Base-by-base conservation (phyloP, 345 rosid genomes). In the Laguncularia racemosa region DNA sequence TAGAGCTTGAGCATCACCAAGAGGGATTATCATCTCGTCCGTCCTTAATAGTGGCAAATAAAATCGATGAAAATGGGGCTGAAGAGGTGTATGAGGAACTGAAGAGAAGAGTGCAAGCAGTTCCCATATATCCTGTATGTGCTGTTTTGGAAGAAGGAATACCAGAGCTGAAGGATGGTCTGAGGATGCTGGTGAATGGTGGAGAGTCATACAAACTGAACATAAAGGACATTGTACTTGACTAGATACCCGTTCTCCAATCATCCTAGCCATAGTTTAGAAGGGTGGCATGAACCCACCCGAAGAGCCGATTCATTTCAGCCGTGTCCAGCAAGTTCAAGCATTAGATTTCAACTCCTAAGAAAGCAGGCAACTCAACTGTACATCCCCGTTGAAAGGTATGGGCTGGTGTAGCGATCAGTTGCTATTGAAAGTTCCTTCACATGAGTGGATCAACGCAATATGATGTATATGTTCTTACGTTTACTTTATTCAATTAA, bases 101-200 rank as follows among this genome's bases (percentile, higher is more conserved):
- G 54, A 67, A 75, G 62, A 81, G 72, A 62, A 80, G 88, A 65
- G 95, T 85, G 53, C 65, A 66, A 63, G 95, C 73, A 40, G 80
- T 67, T 19, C 78, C 73, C 5, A 76, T 89, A 15, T 85, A 64
- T 75, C 88, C 85, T 13, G 84, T 87, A 3, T 84, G 92, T 21
- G 97, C 89, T 16, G 92, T 89, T 49, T 69, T 89, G 66, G 95
- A 78, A 65, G 97, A 89, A 61, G 99, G 97, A 44, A 76, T 93
- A 6, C 60, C 81, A 11, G 96, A 89, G 75, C 71, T 87, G 20
- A 93, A 85, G 81, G 83, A 71, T 55, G 95, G 90, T 70, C 83
- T 85, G 50, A 84, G 76, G 78, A 68, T 64, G 76, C 96, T 89
- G 28, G 81, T 85, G 46, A 73, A 76, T 48, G 76, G 67, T 46